Conservation (phyloP, 768 basidiomycete species). For the Trametes sanguinea region DNA sequence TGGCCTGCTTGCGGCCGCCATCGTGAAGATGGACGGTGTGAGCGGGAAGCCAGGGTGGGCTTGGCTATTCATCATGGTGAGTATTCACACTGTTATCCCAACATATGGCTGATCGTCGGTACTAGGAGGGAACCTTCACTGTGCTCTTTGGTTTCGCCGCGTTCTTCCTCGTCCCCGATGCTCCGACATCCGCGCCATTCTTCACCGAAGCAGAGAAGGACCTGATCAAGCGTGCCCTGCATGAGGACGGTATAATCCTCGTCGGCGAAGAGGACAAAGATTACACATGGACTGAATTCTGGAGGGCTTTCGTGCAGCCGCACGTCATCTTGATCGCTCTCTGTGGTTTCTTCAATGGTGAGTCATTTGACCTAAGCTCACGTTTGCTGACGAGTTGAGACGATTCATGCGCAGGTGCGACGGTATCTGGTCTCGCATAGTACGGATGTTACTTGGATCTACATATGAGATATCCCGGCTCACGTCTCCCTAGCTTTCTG, state of each 20-base stretch:
- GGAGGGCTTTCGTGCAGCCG: slow-evolving; percentile 14
- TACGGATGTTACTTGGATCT: slow-evolving; percentile 6
- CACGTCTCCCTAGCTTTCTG: slow-evolving; percentile 22
- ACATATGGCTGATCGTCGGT: not conserved
- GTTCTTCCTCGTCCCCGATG: slow-evolving; percentile 49
- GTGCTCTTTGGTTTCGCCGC: slow-evolving; percentile 53
- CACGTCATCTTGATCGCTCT: slow-evolving; percentile 16
- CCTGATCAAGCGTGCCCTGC: slow-evolving; percentile 12
- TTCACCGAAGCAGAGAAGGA: slow-evolving; percentile 20
- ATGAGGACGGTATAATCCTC: slow-evolving; percentile 17
- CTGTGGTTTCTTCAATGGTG: slow-evolving; percentile 41
- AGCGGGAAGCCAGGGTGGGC: slow-evolving; percentile 59
- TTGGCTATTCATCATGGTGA: slow-evolving; percentile 66
- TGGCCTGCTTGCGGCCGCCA: slow-evolving; percentile 62
- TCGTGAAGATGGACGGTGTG: slow-evolving; percentile 55
- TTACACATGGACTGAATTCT: slow-evolving; percentile 13
- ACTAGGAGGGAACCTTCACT: slow-evolving; percentile 62
- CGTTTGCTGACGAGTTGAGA: not conserved
- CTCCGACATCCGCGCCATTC: slow-evolving; percentile 4
- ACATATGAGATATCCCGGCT: not conserved
- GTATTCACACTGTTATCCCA: slow-evolving; percentile 12
- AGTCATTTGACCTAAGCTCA: slow-evolving; percentile 32
- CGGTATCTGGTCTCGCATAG: slow-evolving; percentile 31
- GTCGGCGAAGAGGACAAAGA: slow-evolving; percentile 5
- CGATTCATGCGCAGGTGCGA: slow-evolving; percentile 5